Base-by-base conservation (phyloP, 768 basidiomycete genomes). In the Termitomyces sp. region DNA sequence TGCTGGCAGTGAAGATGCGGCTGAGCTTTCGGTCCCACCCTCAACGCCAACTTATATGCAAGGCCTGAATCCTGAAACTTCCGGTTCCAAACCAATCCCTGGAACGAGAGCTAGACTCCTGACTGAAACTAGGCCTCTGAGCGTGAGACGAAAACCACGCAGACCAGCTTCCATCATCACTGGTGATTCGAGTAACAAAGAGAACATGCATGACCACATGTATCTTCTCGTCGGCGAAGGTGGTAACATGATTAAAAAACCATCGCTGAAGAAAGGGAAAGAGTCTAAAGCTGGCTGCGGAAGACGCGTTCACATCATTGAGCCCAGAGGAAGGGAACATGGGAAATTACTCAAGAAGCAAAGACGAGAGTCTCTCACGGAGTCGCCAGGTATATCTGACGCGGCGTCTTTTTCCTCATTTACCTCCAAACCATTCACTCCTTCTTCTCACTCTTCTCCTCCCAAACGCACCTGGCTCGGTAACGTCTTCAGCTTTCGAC, bases 401-500 rank as follows among this genome's bases (percentile, higher is more conserved):
- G 74, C 76, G 20, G 65, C 70, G 14, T 74, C 75, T 30, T 71
- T 70, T 41, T 68, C 70, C 57, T 62, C 60, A 44, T 59, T 57
- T 33, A 68, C 79, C 44, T 73, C 76, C 2, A 72, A 75, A n/a
- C 72, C 78, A 3, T 71, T 61, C 52, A 52, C 57, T 6, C 76
- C 45, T 71, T 40, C 80, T 30, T 75, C 76, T 55, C 72, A 72
- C 55, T 71, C 70, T 55, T 66, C 71, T 22, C 73, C 74, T 28
- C 81, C 83, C 18, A 86, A 80, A 72, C 82, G 83, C 60, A 82
- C 79, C 52, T 98, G 95, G 96, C 83, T 99, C 60, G 85, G 85
- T 45, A 90, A 86, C 65, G 80, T 97, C 43, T 95, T 98, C 81
- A 89, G 84, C 68, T 87, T 92, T 75, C 92, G 88, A 65, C 85